These are phyloP conservation scores for Pogostemon cablin DNA, from an alignment of 257 asterid species.

Conservation along the genomic window DNA sequence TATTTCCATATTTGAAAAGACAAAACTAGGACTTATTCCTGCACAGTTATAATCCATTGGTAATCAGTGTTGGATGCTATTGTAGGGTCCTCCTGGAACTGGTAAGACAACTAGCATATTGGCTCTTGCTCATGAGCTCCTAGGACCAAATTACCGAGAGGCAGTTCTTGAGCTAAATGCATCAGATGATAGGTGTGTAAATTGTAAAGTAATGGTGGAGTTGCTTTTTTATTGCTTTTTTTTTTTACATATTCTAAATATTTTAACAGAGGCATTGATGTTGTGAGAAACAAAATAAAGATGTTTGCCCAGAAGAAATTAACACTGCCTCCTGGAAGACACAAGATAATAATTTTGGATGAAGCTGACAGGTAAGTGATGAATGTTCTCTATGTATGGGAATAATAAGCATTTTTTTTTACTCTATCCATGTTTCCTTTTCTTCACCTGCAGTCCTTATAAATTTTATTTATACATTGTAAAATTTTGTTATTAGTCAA, in stretches of 20 bases:
- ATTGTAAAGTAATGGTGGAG: neutral
- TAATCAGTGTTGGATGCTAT: slow-evolving; percentile 23
- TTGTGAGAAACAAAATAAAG: slow-evolving; percentile 95
- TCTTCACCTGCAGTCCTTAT: neutral
- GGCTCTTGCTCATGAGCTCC: slow-evolving; percentile 96
- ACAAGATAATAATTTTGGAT: slow-evolving; percentile 85
- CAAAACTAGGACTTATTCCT: neutral
- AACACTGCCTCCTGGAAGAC: slow-evolving; percentile 89
- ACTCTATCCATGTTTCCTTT: neutral
- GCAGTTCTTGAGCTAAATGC: slow-evolving; percentile 94
- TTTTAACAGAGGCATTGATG: slow-evolving; percentile 84
- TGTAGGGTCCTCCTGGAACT: slow-evolving; percentile 96
- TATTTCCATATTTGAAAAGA: slow-evolving; percentile 5
- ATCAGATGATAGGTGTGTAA: slow-evolving; percentile 82
- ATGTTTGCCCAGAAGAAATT: slow-evolving; percentile 98
- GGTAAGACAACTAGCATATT: slow-evolving; percentile 94
- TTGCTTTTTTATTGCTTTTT: neutral
- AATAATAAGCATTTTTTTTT: neutral
- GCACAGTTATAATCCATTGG: neutral
- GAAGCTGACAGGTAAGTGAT: slow-evolving; percentile 92
- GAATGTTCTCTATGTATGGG: slow-evolving; percentile 15
- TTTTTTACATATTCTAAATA: slow-evolving; percentile 21
- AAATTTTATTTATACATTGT: too few relatives aligned
- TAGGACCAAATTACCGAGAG: slow-evolving; percentile 88
- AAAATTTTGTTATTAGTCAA: too few relatives aligned